Evolutionary conservation across 371 early-diverging fungal species (phyloP), one percentile per base, ranked within the genome.

Genomic region (Scutellospora calospora): DNA sequence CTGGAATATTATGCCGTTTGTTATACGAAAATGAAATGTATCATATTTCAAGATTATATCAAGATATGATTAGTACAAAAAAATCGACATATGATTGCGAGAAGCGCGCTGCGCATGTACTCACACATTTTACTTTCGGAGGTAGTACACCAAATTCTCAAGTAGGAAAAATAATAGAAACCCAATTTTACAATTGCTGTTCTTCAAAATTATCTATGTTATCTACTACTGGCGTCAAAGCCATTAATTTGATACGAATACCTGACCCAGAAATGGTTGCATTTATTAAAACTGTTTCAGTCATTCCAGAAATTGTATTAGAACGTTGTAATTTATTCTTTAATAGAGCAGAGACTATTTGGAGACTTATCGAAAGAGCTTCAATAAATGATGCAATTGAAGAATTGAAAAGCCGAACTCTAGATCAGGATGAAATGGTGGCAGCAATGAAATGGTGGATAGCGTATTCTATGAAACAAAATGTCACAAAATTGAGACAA

Each of bases 371-470:
- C 62, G 80, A 82, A n/a, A 38, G 87, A 33, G 85, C 90, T 0
- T 77, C 84, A 0, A 77, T 95, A n/a, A 76, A 82, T 0, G 97
- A 97, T 84, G 89, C 95, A 0, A 76, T 93, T 16, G 77, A 81
- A 11, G 96, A 96, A 80, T 84, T 97, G 5, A 86, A 88, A 38
- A 83, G 83, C 29, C 84, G 93, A 1, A 84, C 89, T 3, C 78
- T 94, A 2, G 83, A 86, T 5, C 83, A 81, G 8, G 81, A 82
- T 0, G 95, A 96, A 81, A 89, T 94, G 85, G 86, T 91, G 0
- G 91, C 89, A 0, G 88, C 94, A 59, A 86, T 97, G 84, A 88
- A 88, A 81, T 97, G 96, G 96, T 95, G 93, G 94, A 87, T 93
- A 22, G 82, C 80, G 9, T 87, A 85, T 71, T 45, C 45, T 9